Percentiles rank a stretch among this genome's conserved stretches.
Evolutionary conservation across 768 basidiomycete species (phyloP).

Genomic region (Gelatoporia subvermispora): DNA sequence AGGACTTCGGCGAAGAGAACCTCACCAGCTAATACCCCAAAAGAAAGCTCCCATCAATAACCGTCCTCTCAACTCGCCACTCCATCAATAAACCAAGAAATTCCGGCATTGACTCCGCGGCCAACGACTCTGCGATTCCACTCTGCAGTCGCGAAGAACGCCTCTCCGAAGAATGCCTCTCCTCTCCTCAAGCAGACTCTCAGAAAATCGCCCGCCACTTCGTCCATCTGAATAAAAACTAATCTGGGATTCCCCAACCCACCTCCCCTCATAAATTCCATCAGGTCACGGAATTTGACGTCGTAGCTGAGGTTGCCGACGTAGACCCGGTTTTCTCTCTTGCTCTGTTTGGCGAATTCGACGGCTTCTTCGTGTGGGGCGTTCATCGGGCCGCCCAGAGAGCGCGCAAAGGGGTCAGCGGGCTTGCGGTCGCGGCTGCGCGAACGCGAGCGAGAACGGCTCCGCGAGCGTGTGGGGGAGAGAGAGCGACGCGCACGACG

Average conservation of each 20-base stretch:
- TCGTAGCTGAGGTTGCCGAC: constrained; percentile 99
- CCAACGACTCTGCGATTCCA: background rate
- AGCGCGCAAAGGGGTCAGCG: constrained; percentile 66
- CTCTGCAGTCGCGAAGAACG: background rate
- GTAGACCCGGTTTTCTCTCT: constrained; percentile 97
- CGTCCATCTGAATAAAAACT: constrained; percentile 41
- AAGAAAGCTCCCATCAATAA: constrained; percentile 90
- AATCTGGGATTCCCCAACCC: constrained; percentile 79
- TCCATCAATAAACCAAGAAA: constrained; percentile 41
- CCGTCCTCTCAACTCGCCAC: constrained; percentile 71
- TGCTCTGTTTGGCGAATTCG: constrained; percentile 93
- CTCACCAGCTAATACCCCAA: constrained; percentile 95
- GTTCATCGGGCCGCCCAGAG: constrained; percentile 86
- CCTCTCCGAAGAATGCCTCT: background rate
- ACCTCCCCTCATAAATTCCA: constrained; percentile 99
- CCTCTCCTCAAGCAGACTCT: constrained; percentile 7
- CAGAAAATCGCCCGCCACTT: background rate
- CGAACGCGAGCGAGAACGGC: constrained; percentile 59
- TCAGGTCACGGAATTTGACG: constrained; percentile 97
- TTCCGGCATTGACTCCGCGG: constrained; percentile 3
- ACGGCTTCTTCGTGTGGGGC: constrained; percentile 90
- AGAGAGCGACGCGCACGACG: constrained; percentile 56
- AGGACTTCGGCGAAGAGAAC: constrained; percentile 99
- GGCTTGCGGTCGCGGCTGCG: constrained; percentile 55
- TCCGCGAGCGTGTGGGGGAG: constrained; percentile 44